Evolutionary conservation across 371 early-diverging fungal species (phyloP).

Genomic region (Mucor ambiguus): DNA sequence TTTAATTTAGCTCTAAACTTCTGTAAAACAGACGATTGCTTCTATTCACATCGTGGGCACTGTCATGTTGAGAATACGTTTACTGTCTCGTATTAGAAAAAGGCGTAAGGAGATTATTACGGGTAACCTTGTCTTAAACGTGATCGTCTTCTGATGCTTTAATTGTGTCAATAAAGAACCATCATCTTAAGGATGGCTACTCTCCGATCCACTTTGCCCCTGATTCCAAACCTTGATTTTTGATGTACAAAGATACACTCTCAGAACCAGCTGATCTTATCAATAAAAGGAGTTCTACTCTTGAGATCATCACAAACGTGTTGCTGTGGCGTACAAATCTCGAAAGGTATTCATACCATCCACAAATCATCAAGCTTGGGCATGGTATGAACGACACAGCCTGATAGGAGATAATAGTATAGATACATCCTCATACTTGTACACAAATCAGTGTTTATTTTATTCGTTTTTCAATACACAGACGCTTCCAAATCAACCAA

Average conservation of each 20-base stretch:
- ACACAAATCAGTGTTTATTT: background rate
- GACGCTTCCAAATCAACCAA: slow-evolving; percentile 1
- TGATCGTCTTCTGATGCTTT: background rate
- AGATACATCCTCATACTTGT: too few relatives aligned
- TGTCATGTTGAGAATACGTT: background rate
- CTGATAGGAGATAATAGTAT: too few relatives aligned
- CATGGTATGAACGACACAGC: too few relatives aligned
- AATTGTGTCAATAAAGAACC: background rate
- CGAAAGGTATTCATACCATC: too few relatives aligned
- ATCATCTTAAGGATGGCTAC: background rate
- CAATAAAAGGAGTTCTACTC: background rate
- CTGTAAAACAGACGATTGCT: too few relatives aligned
- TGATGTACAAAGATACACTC: background rate
- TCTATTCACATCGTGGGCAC: background rate
- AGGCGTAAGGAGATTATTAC: background rate
- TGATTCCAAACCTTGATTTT: background rate
- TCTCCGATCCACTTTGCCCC: background rate
- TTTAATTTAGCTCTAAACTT: background rate
- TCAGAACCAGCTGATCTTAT: background rate
- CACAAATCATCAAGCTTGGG: too few relatives aligned
- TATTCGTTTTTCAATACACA: background rate
- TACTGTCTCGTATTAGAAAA: background rate
- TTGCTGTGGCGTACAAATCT: background rate
- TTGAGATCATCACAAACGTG: background rate
- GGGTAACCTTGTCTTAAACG: background rate